phyloP scores from a whole-genome alignment of 106 monocot genomes.

The Apostasia shenzhenica region DNA sequence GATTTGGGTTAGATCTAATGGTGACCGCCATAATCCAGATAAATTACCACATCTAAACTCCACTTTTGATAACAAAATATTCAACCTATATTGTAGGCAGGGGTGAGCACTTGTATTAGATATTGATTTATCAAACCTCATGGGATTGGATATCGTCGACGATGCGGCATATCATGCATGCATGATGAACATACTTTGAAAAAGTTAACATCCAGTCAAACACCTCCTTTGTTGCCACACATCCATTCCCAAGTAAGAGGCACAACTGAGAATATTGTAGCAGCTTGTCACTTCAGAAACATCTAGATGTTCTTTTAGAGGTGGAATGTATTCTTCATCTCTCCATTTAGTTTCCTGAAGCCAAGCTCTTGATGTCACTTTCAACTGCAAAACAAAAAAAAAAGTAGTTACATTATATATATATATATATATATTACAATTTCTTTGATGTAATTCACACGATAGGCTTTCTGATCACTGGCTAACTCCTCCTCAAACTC shows the following conservation, averaged over 20 bases:
- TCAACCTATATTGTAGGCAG: background rate
- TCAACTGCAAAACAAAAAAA: background rate
- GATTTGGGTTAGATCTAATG: too few relatives aligned
- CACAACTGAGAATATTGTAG: background rate
- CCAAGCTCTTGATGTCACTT: background rate
- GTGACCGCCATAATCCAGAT: too few relatives aligned
- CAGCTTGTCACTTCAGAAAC: background rate
- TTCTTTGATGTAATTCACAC: background rate
- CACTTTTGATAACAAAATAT: too few relatives aligned
- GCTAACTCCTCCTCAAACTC: conserved; percentile 12
- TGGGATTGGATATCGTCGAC: conserved; percentile 1
- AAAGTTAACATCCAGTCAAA: conserved; percentile 4
- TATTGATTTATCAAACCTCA: background rate
- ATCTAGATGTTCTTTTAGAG: conserved; percentile 1
- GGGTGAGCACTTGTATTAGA: too few relatives aligned
- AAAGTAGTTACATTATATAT: too few relatives aligned
- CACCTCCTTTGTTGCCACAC: conserved; percentile 3
- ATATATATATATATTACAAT: background rate
- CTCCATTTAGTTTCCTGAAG: conserved; percentile 2
- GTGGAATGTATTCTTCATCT: background rate
- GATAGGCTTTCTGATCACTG: conserved; percentile 6
- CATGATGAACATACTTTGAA: background rate
- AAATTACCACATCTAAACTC: too few relatives aligned
- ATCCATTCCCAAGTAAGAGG: background rate
- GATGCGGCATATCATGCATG: background rate